phyloP scores from a whole-genome alignment of 129 eudicot genomes.

The Centaurea solstitialis region DNA sequence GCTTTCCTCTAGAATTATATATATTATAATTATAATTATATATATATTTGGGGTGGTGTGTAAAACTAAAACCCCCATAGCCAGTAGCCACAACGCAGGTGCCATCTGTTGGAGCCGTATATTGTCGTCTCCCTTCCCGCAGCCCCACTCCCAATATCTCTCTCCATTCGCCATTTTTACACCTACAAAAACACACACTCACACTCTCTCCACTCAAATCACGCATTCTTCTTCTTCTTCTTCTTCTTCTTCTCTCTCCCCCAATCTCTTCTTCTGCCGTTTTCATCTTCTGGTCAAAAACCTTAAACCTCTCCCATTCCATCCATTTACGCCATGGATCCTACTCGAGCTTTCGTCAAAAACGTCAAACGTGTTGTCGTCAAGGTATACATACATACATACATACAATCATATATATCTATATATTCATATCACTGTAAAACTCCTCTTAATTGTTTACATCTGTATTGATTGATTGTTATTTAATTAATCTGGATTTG shows the following conservation, averaged over 20 bases:
- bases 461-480: background rate
- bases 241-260: too few relatives aligned
- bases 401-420: too few relatives aligned
- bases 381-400: conserved; percentile 46
- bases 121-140: conserved; percentile 33
- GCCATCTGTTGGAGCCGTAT: conserved; percentile 41
- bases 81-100: conserved; percentile 24
- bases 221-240: background rate
- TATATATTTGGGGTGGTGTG: background rate
- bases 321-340: conserved; percentile 51
- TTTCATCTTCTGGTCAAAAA: background rate
- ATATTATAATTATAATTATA: too few relatives aligned
- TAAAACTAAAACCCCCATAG: background rate
- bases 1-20: too few relatives aligned
- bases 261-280: background rate
- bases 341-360: conserved; percentile 69
- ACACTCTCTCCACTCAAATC: conserved; percentile 9
- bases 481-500: conserved; percentile 10
- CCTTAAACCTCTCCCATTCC: conserved; percentile 14
- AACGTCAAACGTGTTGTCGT: conserved; percentile 83
- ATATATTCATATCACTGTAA: background rate
- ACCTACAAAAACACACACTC: conserved; percentile 29
- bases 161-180: conserved; percentile 7
- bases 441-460: background rate
- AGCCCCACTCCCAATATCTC: conserved; percentile 22